Base-by-base conservation (phyloP, 768 basidiomycete species). In the Mycena filopes region DNA sequence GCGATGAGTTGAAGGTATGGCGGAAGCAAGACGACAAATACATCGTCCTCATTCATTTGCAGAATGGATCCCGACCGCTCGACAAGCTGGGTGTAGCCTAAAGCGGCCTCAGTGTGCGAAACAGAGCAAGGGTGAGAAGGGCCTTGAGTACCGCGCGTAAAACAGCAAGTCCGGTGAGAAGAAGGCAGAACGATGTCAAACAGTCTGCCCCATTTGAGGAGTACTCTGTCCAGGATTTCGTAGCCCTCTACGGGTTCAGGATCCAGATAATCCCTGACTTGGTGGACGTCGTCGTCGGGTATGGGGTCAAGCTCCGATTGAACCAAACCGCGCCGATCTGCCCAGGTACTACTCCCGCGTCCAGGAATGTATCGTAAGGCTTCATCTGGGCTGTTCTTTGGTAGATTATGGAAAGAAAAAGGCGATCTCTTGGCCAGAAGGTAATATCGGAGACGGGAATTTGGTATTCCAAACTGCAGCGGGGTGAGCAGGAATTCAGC, bases 371-470 rank as follows among this genome's bases (percentile, higher is more conserved):
- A 78, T 49, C 86, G 80, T 78, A 84, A 83, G 18, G 89, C 65
- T 25, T 64, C 58, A 40, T 70, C 68, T 16, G 68, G 65, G 5
- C 67, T 62, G 31, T 43, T 59, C 36, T 47, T 50, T 4, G 69
- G 60, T 7, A 71, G 72, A 38, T 72, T 53, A 8, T 72, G 54
- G 67, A 87, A 89, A 20, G 60, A 26, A 8, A 83, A 70, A 8
- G 86, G 81, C 18, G 67, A 63, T 36, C 76, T 76, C 68, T 86
- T 90, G 12, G 92, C 93, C 1, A 95, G 84, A 21, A 93, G 80
- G 69, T 95, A 94, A 73, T 94, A 94, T 26, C 93, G 84, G 64
- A 92, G 77, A 23, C 93, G 87, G 21, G 93, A 95, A 72, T 94
- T 95, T 10, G 93, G 93, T 18, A 93, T 87, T 18, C 89, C 87